Base-by-base conservation (phyloP, 306 rosid genomes). In the Lotus japonicus region DNA sequence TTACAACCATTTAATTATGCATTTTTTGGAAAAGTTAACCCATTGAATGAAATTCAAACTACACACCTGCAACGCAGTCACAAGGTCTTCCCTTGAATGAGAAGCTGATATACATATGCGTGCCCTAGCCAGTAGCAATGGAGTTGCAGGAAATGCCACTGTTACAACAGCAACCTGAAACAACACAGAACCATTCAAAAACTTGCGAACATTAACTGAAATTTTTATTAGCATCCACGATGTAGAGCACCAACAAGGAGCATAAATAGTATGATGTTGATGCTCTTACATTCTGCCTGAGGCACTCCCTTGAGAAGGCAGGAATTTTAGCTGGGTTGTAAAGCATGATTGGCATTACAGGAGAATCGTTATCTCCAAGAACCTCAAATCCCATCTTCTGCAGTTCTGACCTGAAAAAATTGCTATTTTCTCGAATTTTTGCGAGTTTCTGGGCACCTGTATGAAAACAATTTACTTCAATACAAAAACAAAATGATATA, bases 241-340 rank as follows among this genome's bases (percentile, higher is more conserved):
- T 39, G 50, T 49, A 38, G 18, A 43, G 53, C n/a, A 17, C 68
- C 9, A 19, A 74, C 8, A 31, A 16, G 59, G 17, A 58, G 38
- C 26, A 55, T n/a, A 57, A n/a, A 68, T 17, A 33, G 64, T 68
- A 46, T n/a, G 50, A 73, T 18, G 4, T 6, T n/a, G 19, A 21
- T 56, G 44, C 9, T 36, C 96, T 89, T 81, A 91, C 96, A 70
- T 85, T 85, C 80, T 81, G 96, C 77, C 74, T 86, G 48, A 91
- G 97, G 75, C 97, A 91, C 80, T 85, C 96, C 81, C 96, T 83
- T n/a, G 97, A 91, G 52, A 91, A 91, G 68, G 97, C 97, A 55
- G 97, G 97, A 62, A 88, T 87, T 80, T 91, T 91, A 52, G 94
- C 89, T 6, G 97, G 95, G 67, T 90, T 87, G 87, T 91, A 91